Base-by-base conservation (phyloP, 352 stramenopile genomes). In the Pythium folliculosum region DNA sequence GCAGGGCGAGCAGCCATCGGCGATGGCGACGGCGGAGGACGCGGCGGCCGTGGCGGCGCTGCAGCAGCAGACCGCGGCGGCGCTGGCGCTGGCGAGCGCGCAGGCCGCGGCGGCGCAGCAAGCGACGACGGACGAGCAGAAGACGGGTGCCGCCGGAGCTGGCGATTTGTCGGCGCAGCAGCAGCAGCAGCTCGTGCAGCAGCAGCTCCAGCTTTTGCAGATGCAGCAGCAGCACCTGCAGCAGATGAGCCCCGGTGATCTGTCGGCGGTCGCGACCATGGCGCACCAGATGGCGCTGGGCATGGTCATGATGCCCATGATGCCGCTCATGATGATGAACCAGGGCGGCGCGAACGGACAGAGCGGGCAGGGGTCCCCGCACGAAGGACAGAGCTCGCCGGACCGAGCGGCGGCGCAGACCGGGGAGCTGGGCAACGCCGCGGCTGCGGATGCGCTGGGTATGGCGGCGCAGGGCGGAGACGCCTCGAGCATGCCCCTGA, bases 271-370 rank as follows among this genome's bases (percentile, higher is more conserved):
- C 56, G 69, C 78, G 12, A 70, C 79, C 2, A 75, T 91, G 66
- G 75, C 84, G 50, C 83, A 91, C 62, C 83, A 91, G 58, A 84
- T 91, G 44, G 82, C 82, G 60, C 72, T 89, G 5, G 70, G 73
- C 25, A 77, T 77, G 43, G 77, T 91, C 49, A 91, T 91, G 82
- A 89, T 89, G 80, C 80, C 82, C 19, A 89, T 91, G 77, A 86
- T 91, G 69, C 83, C 83, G 43, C 76, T 89, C 32, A 88, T 91
- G 81, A 83, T 88, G 70, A 58, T 85, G 55, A 81, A 47, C 40
- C 78, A 83, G n/a, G 50, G 40, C n/a, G 22, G 17, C 32, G 47
- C 71, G 71, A 63, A 47, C 62, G 40, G 62, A 60, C 54, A 68
- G 50, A 30, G 40, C 54, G 45, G 54, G 60, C 40, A 68, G 27